Conservation (phyloP, 805 yeast genomes). For the Scheffersomyces stipitis region DNA sequence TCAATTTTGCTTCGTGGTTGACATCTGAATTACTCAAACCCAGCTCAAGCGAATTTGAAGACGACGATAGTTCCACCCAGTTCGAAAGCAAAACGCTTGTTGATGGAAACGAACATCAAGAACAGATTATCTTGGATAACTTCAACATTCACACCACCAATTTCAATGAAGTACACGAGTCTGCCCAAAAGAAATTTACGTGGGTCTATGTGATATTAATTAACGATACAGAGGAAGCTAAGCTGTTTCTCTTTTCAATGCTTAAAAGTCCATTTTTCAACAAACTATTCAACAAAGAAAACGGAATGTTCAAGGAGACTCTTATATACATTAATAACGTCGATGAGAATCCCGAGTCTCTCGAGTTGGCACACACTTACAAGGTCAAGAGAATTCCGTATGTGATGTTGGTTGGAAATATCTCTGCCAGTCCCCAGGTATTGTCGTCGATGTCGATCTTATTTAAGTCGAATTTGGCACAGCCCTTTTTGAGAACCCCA, state of each 20-base stretch:
- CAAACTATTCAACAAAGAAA: slow-evolving; percentile 14
- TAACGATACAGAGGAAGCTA: slow-evolving; percentile 22
- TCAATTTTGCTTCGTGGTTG: slow-evolving; percentile 8
- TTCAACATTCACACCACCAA: slow-evolving; percentile 12
- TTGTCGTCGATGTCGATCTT: slow-evolving; percentile 41
- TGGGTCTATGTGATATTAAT: slow-evolving; percentile 37
- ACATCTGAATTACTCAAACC: neutral
- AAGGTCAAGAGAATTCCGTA: slow-evolving; percentile 32
- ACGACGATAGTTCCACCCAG: neutral
- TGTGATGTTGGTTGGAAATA: slow-evolving; percentile 37
- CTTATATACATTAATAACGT: slow-evolving; percentile 31
- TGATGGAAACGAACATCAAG: slow-evolving; percentile 4
- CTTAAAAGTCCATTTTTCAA: slow-evolving; percentile 15
- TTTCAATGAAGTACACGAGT: slow-evolving; percentile 32
- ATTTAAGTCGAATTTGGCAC: slow-evolving; percentile 28
- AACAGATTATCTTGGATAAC: neutral
- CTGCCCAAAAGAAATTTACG: slow-evolving; percentile 24
- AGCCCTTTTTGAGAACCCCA: slow-evolving; percentile 14
- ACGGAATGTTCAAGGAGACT: slow-evolving; percentile 29
- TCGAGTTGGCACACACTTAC: slow-evolving; percentile 36
- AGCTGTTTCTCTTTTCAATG: slow-evolving; percentile 15
- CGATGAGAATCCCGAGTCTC: slow-evolving; percentile 34
- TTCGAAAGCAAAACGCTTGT: too few species aligned
- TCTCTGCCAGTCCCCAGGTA: slow-evolving; percentile 31
- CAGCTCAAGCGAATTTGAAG: neutral